These are phyloP conservation scores for Pseudognaphalium luteoalbum DNA, from an alignment of 129 eudicot genomes.

Conservation along the genomic window DNA sequence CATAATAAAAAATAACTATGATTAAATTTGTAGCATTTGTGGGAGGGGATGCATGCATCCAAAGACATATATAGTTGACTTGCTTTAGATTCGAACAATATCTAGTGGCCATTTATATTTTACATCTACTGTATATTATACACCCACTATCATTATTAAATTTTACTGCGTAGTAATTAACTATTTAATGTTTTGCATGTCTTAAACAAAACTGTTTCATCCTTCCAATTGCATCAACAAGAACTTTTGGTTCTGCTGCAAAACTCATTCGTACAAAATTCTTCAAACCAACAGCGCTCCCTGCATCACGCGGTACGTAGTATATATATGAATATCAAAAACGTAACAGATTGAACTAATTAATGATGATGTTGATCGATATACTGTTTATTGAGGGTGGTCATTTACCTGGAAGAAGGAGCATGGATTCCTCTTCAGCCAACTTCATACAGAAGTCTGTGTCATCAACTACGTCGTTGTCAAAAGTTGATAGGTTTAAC, in stretches of 20 bases:
- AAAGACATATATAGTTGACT: too few relatives aligned
- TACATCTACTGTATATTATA: too few relatives aligned
- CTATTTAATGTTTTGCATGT: conserved; percentile 30
- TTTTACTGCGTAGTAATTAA: too few relatives aligned
- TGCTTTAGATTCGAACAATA: too few relatives aligned
- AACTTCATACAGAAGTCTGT: conserved; percentile 64
- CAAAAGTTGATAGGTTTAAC: conserved; percentile 42
- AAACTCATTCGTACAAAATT: conserved; percentile 63
- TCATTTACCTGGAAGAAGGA: conserved; percentile 55
- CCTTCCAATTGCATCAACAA: conserved; percentile 55
- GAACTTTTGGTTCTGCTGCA: conserved; percentile 53
- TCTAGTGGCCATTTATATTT: too few relatives aligned
- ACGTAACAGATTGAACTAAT: too few relatives aligned
- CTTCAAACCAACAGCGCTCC: conserved; percentile 43
- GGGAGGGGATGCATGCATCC: too few relatives aligned
- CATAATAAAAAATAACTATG: too few relatives aligned
- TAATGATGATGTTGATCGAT: too few relatives aligned
- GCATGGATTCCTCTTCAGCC: conserved; percentile 63
- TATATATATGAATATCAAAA: neutral
- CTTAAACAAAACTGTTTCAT: conserved; percentile 50
- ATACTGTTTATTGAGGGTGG: neutral
- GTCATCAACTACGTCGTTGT: conserved; percentile 44
- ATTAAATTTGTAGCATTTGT: too few relatives aligned
- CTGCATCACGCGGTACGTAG: conserved; percentile 19
- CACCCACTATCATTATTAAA: too few relatives aligned